phyloP scores from a whole-genome alignment of 202 grass and related monocot species.

The Musa balbisiana region DNA sequence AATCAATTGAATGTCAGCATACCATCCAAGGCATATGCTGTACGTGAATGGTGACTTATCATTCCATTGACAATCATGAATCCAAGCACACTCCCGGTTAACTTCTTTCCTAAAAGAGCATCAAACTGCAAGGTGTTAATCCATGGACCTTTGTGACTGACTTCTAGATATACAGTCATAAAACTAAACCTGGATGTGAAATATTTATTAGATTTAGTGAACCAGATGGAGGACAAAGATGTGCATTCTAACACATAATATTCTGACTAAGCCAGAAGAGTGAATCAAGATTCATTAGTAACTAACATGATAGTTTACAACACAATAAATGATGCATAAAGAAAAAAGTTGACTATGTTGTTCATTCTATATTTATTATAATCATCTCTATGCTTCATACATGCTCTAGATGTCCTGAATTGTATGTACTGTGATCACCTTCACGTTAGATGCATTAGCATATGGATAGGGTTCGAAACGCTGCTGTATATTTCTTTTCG shows the following conservation, averaged over 20 bases:
- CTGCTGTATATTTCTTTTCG: not conserved
- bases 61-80: conserved; percentile 20
- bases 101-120: conserved; percentile 27
- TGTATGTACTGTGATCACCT: too few species aligned
- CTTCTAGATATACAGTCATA: not conserved
- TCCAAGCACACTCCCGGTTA: conserved; percentile 39
- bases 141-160: not conserved
- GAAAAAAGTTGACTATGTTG: too few species aligned
- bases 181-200: not conserved
- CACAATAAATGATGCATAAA: not conserved
- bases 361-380: too few species aligned
- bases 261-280: not conserved
- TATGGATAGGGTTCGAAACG: too few species aligned
- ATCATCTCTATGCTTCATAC: too few species aligned
- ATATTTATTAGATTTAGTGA: too few species aligned
- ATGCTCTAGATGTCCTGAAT: too few species aligned
- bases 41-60: conserved; percentile 26
- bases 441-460: too few species aligned
- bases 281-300: not conserved
- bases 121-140: not conserved
- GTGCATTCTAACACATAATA: too few species aligned
- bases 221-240: too few species aligned
- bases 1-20: conserved; percentile 16
- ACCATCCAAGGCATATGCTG: conserved; percentile 51
- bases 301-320: not conserved